A percentile compares a stretch with the other conserved stretches of the same genome.
Conservation (phyloP, 805 yeast genomes). For the Kazachstania kunashirensis region DNA sequence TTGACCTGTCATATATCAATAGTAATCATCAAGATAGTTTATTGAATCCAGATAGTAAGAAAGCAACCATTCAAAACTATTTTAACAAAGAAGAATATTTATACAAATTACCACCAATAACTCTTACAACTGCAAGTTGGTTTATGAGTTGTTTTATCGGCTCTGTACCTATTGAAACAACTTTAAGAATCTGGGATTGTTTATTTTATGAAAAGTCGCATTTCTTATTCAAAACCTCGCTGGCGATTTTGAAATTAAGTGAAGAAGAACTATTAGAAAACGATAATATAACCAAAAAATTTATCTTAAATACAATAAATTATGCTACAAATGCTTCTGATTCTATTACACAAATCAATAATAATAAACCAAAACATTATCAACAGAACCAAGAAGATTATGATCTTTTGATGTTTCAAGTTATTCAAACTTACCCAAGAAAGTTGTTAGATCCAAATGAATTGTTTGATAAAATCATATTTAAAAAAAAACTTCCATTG, state of each 20-base stretch:
- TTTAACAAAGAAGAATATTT: constrained; percentile 38
- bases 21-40: constrained; percentile 3
- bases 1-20: constrained; percentile 25
- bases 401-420: constrained; percentile 64
- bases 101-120: constrained; percentile 74
- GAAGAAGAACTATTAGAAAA: constrained; percentile 47
- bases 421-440: constrained; percentile 75
- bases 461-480: constrained; percentile 56
- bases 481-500: constrained; percentile 57
- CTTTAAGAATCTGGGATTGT: constrained; percentile 89
- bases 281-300: constrained; percentile 1
- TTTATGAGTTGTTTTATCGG: constrained; percentile 94
- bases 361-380: background rate
- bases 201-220: constrained; percentile 86
- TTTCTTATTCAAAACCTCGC: constrained; percentile 68
- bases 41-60: constrained; percentile 1
- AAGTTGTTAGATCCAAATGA: constrained; percentile 54
- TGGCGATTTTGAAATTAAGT: constrained; percentile 67
- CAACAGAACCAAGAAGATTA: constrained; percentile 25
- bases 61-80: background rate
- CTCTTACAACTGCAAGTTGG: constrained; percentile 93
- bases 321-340: constrained; percentile 1
- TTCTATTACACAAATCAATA: background rate
- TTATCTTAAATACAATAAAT: constrained; percentile 3
- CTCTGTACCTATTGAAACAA: constrained; percentile 77